Evolutionary conservation across 1,284 basidiomycete genomes (phyloP).

Genomic region (Pyrrhoderma lamaoense): DNA sequence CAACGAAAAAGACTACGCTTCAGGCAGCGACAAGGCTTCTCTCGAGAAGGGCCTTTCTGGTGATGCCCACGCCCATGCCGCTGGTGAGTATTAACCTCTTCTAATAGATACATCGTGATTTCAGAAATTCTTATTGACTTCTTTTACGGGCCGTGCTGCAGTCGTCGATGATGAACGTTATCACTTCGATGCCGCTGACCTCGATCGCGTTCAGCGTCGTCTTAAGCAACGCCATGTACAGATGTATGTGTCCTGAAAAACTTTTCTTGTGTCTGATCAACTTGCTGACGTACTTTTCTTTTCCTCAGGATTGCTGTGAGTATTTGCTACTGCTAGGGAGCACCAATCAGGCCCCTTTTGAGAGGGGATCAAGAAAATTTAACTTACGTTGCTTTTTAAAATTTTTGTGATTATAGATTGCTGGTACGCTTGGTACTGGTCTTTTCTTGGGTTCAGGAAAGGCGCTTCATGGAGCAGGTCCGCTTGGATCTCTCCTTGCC

Average conservation of each 20-base stretch:
- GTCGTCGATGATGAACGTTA: constrained; percentile 18
- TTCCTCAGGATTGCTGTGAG: constrained; percentile 49
- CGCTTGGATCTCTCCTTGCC: constrained; percentile 53
- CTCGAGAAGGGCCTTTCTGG: constrained; percentile 29
- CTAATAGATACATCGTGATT: neutral
- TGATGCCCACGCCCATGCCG: constrained; percentile 25
- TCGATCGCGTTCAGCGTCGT: constrained; percentile 53
- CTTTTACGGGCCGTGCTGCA: constrained; percentile 7
- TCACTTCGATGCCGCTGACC: constrained; percentile 46
- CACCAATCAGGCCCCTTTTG: neutral
- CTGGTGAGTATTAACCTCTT: constrained; percentile 18
- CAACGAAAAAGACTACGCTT: constrained; percentile 22
- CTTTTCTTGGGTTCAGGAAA: constrained; percentile 76
- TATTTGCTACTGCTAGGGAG: constrained; percentile 12
- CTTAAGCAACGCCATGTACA: constrained; percentile 68
- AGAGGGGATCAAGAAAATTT: constrained; percentile 1
- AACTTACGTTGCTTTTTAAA: neutral
- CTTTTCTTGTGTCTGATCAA: constrained; percentile 1
- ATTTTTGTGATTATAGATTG: constrained; percentile 39
- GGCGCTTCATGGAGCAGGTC: constrained; percentile 48
- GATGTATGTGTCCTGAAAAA: constrained; percentile 39
- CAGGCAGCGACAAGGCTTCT: constrained; percentile 19
- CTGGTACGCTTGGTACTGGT: constrained; percentile 70
- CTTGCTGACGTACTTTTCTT: constrained; percentile 11
- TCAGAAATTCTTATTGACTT: constrained; percentile 1